Base-by-base conservation (phyloP, 169 alveolate genomes). In the Cryptosporidium ryanae region DNA sequence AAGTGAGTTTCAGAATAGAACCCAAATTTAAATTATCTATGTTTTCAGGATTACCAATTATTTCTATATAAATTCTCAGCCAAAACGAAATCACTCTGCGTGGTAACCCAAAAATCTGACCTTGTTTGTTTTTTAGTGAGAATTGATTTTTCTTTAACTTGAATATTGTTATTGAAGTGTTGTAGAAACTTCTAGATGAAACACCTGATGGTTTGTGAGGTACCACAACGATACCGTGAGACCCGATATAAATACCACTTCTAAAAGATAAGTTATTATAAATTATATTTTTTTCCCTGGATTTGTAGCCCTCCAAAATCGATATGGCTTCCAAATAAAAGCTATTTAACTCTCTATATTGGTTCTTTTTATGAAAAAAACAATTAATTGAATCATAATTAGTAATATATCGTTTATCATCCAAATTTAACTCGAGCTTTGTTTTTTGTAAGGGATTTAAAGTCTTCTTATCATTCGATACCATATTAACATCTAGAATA, bases 231-330 rank as follows among this genome's bases (percentile, higher is more conserved):
- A 76, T 17, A 57, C 59, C 50, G 21, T 76, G 38, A 31, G 87
- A 61, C 43, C 87, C 71, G 59, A 76, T 38, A 46, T 57, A 59
- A n/a, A 61, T 76, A 61, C 76, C 68, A 61, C 87, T 18, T 76
- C 87, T 76, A 27, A 61, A 76, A 25, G 76, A 27, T 27, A 76
- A 13, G 23, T 21, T 38, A 76, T 52, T 68, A 27, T 52, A 54
- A 10, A 52, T 52, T 27, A 13, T 23, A 13, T 27, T n/a, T 25
- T 67, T 49, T 7, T 52, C 59, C 17, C 52, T 52, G 31, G 29
- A 17, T 17, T 55, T 55, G 8, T 38, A 38, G 3, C 8, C 46
- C 38, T 49, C 67, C 29, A 55, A 46, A 7, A 68, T 49, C n/a
- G 15, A 21, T 29, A 25, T 68, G n/a, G 55, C 55, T 29, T 68